Percentiles rank a stretch among this genome's conserved stretches.
Evolutionary conservation across 2,329 filamentous ascomycete genomes (phyloP).

Genomic region (Pestalotiopsis sp.): DNA sequence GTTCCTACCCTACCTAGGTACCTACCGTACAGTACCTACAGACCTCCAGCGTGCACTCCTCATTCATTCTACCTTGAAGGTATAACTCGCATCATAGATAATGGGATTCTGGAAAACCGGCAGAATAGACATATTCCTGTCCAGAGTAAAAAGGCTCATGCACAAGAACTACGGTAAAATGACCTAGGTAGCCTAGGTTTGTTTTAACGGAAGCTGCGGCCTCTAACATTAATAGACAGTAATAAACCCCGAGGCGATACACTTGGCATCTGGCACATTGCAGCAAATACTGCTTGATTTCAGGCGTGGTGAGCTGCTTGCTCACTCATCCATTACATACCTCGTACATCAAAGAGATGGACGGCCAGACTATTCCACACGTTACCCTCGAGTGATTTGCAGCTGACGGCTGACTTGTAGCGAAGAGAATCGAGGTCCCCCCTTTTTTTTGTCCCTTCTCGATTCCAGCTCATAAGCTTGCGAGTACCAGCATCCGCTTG

Average conservation of each 20-base stretch:
- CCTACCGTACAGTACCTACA: not conserved
- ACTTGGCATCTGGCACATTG: not conserved
- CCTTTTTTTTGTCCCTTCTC: not conserved
- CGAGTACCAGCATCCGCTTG: constrained; percentile 1
- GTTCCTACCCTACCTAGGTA: not conserved
- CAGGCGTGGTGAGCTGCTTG: not conserved
- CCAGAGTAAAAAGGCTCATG: not conserved
- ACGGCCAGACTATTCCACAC: no score
- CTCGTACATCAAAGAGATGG: no score
- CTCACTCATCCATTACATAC: not conserved
- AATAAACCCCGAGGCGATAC: not conserved
- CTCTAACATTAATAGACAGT: not conserved
- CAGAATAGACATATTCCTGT: not conserved
- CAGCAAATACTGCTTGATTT: not conserved
- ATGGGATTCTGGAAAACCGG: constrained; percentile 1
- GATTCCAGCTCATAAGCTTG: not conserved
- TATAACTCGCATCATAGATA: not conserved
- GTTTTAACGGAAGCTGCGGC: not conserved
- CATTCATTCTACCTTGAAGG: not conserved
- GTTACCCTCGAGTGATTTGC: not conserved
- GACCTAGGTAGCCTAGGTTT: not conserved
- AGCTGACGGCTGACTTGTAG: not conserved
- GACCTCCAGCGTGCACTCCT: no score
- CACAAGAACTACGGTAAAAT: constrained; percentile 4
- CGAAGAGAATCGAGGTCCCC: not conserved